Evolutionary conservation across 345 rosid species (phyloP).

Genomic region (Draba incana): DNA sequence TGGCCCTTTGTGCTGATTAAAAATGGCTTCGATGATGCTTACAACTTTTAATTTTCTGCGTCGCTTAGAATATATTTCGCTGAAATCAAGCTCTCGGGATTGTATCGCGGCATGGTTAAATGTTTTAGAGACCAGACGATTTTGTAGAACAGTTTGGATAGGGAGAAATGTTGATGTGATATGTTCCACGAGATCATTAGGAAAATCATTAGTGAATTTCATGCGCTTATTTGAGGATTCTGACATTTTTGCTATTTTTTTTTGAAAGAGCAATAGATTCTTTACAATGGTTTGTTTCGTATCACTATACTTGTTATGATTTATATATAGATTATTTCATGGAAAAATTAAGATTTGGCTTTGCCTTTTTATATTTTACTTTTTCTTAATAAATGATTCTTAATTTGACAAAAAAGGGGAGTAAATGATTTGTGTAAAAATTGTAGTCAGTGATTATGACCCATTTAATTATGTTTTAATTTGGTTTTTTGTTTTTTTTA

Average conservation of each 20-base stretch:
- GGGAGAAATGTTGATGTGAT: conserved; percentile 1
- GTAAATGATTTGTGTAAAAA: background rate
- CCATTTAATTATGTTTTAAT: background rate
- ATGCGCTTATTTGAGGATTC: background rate
- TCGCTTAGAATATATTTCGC: background rate
- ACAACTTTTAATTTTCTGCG: background rate
- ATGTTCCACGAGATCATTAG: background rate
- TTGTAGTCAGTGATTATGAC: background rate
- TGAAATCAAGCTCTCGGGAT: conserved; percentile 22
- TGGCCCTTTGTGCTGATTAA: background rate
- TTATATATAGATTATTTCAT: background rate
- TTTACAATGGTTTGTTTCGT: background rate
- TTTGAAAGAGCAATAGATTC: background rate
- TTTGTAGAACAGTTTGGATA: background rate
- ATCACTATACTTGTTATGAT: background rate
- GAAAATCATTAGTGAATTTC: background rate
- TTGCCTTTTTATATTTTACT: background rate
- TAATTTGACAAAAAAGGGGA: background rate
- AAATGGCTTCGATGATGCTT: background rate
- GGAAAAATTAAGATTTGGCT: background rate
- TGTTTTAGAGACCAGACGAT: background rate
- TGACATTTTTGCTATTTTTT: conserved; percentile 1
- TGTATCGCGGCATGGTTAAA: background rate
- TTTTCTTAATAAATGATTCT: background rate
- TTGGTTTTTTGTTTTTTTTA: background rate